phyloP scores from a whole-genome alignment of 257 asterid genomes.

The Solanum corneliomulleri region DNA sequence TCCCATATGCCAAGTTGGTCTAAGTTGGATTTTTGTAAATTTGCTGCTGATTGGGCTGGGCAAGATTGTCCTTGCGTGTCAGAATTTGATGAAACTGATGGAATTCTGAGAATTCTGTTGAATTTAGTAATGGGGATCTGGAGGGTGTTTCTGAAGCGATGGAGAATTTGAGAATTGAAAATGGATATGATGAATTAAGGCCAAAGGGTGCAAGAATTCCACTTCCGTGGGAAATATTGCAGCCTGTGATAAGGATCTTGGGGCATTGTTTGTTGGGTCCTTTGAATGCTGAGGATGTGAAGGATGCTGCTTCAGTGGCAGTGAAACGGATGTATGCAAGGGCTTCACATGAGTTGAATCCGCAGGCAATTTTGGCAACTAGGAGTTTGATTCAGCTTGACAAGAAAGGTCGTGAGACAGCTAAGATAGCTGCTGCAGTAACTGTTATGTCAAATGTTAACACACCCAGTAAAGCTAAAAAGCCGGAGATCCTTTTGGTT shows the following conservation, averaged over 20 bases:
- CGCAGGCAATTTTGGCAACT: constrained; percentile 86
- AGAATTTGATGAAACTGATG: constrained; percentile 35
- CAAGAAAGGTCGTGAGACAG: constrained; percentile 59
- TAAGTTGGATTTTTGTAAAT: constrained; percentile 63
- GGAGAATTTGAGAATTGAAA: constrained; percentile 14
- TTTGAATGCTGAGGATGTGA: constrained; percentile 54
- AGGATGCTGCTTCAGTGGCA: constrained; percentile 73
- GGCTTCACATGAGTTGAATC: constrained; percentile 81
- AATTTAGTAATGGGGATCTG: constrained; percentile 17
- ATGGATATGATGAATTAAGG: constrained; percentile 5
- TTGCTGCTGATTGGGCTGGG: constrained; percentile 74
- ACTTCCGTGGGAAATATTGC: constrained; percentile 85
- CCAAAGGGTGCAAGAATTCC: constrained; percentile 59
- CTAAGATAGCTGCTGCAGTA: constrained; percentile 28
- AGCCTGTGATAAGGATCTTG: constrained; percentile 75
- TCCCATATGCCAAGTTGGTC: constrained; percentile 93
- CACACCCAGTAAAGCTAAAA: constrained; percentile 94
- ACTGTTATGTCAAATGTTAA: constrained; percentile 52
- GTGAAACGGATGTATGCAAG: constrained; percentile 72
- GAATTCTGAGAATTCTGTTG: constrained; percentile 17
- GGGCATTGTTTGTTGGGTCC: constrained; percentile 97
- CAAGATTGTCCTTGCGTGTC: constrained; percentile 65
- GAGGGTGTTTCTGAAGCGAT: constrained; percentile 22
- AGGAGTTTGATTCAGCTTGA: constrained; percentile 88
- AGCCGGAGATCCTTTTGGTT: constrained; percentile 89